phyloP scores from a whole-genome alignment of 2,329 filamentous ascomycete genomes.

The Tricladium varicosporioides region DNA sequence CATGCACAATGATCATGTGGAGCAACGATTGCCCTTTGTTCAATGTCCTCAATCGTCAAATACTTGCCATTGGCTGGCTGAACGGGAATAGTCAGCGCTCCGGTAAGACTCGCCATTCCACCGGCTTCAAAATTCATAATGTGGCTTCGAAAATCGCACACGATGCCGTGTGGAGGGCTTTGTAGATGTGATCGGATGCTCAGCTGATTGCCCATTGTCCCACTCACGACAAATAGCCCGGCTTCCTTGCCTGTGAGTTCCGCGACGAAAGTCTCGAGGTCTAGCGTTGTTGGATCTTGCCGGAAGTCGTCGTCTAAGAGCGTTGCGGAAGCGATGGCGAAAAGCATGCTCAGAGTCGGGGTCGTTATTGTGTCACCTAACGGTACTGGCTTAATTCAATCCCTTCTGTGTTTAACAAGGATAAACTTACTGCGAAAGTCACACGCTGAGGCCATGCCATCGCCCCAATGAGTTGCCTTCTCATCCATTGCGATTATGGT shows the following conservation, averaged over 20 bases:
- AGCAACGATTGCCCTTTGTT: constrained; percentile 59
- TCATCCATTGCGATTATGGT: too few relatives aligned
- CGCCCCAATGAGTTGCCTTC: too few relatives aligned
- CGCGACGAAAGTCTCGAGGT: constrained; percentile 73
- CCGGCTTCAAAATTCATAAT: constrained; percentile 67
- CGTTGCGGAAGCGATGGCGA: not conserved
- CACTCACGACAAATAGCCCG: constrained; percentile 77
- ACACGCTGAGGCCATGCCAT: too few relatives aligned
- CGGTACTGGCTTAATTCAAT: too few relatives aligned
- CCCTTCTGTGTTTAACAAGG: too few relatives aligned
- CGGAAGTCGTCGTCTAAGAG: constrained; percentile 74
- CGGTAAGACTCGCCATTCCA: constrained; percentile 65
- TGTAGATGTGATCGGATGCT: constrained; percentile 73
- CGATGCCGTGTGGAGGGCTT: constrained; percentile 75
- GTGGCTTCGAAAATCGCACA: constrained; percentile 77
- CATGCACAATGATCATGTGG: constrained; percentile 75
- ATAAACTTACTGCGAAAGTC: too few relatives aligned
- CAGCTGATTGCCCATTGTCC: constrained; percentile 95
- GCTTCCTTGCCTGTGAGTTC: constrained; percentile 71
- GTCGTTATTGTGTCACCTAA: not conserved
- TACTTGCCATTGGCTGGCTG: constrained; percentile 68
- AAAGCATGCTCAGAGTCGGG: not conserved
- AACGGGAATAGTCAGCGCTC: constrained; percentile 66
- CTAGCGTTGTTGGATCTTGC: constrained; percentile 75
- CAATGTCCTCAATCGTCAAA: constrained; percentile 58